Base-by-base conservation (phyloP, 805 yeast species). In the Schwanniomyces vanrijiae region DNA sequence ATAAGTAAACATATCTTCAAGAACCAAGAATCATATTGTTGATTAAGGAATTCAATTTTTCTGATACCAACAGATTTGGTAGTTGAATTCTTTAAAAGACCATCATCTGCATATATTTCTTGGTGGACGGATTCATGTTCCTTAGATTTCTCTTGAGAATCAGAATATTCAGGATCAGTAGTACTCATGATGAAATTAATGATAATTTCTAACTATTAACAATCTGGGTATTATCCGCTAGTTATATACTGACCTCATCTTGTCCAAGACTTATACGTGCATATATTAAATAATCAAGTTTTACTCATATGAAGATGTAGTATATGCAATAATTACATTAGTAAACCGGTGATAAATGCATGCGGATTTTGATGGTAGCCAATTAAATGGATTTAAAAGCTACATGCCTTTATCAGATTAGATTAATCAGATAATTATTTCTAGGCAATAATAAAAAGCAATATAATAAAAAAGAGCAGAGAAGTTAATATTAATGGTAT, bases 31-130 rank as follows among this genome's bases (percentile, higher is more conserved):
- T 65, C 51, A 55, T 79, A 82, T 51, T 80, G 83, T 24, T 70
- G 69, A 16, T 80, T 71, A 51, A 81, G 70, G 24, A 81, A 67
- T 60, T 84, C 88, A 19, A 78, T 73, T 52, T 77, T 80, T 45
- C 76, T 62, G 26, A 84, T 81, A 52, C 88, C 88, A 45, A 75
- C 62, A 19, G 77, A 69, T 52, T 59, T 66, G 13, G 45, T 22
- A 26, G 45, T 24, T 9, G 41, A 38, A 16, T 38, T 22, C 14
- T 22, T 21, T 10, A 38, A 38, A 13, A 24, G 25, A 10, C 25
- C 25, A 21, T 20, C 39, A 20, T 37, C 39, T 11, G 39, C 35
- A 31, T 31, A 31, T 9, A 31, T 20, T 2, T 31, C 16, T 31
- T 31, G 20, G 4, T 14, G 3, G 6, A 14, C 7, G 35, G 35